Evolutionary conservation across 768 basidiomycete species (phyloP).

Genomic region (Russula lepida): DNA sequence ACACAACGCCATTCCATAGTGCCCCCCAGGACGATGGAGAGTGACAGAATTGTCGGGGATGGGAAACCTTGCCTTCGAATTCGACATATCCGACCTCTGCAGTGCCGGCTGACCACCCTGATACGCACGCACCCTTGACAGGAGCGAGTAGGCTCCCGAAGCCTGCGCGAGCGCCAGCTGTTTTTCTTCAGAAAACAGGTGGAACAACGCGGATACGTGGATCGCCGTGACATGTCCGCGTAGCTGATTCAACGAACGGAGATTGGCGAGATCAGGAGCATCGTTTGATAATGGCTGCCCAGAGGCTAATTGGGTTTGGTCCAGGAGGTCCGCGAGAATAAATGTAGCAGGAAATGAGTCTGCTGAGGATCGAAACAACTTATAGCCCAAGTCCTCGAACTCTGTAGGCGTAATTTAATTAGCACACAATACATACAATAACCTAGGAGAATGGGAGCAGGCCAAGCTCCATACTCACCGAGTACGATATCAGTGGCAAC

Average conservation of each 20-base stretch:
- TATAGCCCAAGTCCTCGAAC: conserved; percentile 55
- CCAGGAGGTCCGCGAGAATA: conserved; percentile 46
- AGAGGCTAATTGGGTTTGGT: not conserved
- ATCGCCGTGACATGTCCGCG: conserved; percentile 41
- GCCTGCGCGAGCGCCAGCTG: conserved; percentile 36
- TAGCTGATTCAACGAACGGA: conserved; percentile 38
- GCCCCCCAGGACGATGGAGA: conserved; percentile 10
- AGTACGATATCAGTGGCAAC: conserved; percentile 33
- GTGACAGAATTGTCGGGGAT: conserved; percentile 10
- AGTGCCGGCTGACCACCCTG: conserved; percentile 35
- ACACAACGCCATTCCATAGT: conserved; percentile 15
- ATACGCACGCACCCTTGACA: conserved; percentile 38
- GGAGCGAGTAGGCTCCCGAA: conserved; percentile 37
- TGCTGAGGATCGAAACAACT: conserved; percentile 46
- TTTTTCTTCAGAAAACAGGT: conserved; percentile 36
- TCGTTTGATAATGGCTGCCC: not conserved
- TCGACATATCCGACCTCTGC: conserved; percentile 28
- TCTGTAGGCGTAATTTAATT: conserved; percentile 27
- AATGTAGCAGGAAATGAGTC: conserved; percentile 48
- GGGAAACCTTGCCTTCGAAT: conserved; percentile 12
- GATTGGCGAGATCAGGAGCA: conserved; percentile 26
- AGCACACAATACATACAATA: not conserved
- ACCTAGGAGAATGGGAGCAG: not conserved
- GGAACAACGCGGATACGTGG: conserved; percentile 43
- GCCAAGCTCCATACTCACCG: conserved; percentile 24